phyloP scores from a whole-genome alignment of 2,329 filamentous ascomycete genomes.

The Ilyonectria robusta region DNA sequence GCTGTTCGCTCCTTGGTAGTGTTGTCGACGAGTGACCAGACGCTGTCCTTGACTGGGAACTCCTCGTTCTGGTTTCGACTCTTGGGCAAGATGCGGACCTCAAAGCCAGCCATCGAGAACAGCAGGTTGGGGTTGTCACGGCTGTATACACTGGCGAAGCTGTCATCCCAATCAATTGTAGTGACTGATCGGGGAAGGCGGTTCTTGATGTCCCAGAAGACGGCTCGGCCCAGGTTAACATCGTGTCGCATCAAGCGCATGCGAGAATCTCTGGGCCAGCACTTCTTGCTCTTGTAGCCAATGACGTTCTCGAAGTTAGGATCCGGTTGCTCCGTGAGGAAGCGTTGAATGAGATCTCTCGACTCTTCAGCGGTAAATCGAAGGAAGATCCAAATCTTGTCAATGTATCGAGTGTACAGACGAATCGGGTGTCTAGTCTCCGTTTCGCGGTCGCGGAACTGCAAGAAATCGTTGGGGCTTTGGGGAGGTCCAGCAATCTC shows the following conservation, averaged over 20 bases:
- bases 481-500: constrained; percentile 96
- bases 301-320: constrained; percentile 99
- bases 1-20: constrained; percentile 97
- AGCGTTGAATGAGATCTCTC: constrained; percentile 94
- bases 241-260: constrained; percentile 99
- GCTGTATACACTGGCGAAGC: constrained; percentile 98
- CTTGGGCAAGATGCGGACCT: constrained; percentile 96
- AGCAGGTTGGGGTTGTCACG: constrained; percentile 96
- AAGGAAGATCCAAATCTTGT: constrained; percentile 98
- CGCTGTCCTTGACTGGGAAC: constrained; percentile 96
- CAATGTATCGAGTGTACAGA: constrained; percentile 97
- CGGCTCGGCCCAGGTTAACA: constrained; percentile 95
- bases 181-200: constrained; percentile 93
- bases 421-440: constrained; percentile 96
- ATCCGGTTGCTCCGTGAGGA: constrained; percentile 97
- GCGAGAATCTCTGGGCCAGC: constrained; percentile 96
- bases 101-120: constrained; percentile 98
- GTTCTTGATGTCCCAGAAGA: constrained; percentile 99
- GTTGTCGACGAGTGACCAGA: constrained; percentile 98
- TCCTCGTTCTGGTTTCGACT: constrained; percentile 95
- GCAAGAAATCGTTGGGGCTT: constrained; percentile 96
- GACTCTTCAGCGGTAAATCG: constrained; percentile 95
- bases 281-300: constrained; percentile 99
- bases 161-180: constrained; percentile 99
- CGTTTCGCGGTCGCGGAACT: constrained; percentile 93